Base-by-base conservation (phyloP, 768 basidiomycete species). In the Collybiopsis confluens region DNA sequence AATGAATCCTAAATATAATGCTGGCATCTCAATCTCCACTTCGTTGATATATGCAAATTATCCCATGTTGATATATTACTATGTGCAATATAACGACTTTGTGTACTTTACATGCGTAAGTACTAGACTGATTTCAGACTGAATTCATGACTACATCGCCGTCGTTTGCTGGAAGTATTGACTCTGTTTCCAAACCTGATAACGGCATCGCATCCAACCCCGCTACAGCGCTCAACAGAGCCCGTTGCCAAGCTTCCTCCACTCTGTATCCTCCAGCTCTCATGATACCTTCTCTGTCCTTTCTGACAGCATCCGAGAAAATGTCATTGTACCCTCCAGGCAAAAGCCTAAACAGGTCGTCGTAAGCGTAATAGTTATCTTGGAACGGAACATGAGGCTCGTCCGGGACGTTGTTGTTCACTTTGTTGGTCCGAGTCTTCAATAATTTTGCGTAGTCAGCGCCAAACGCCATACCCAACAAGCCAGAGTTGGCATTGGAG, bases 181-280 rank as follows among this genome's bases (percentile, higher is more conserved):
- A 18, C 16, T 48, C 30, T 20, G 54, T 42, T 18, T 65, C 61
- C 33, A 69, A 50, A 27, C 71, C 78, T 37, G 67, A 64, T 30
- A 79, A 64, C 1, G 86, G 83, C 30, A 73, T 62, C 28, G 90
- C 62, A 56, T 90, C 88, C 56, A 94, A 65, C 1, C 81, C 89
- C 35, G 84, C 83, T 21, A 93, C 85, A 4, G 89, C 86, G 58
- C 67, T 81, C 54, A 86, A 72, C 54, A 95, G 64, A 11, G 90
- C 90, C 52, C 92, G 76, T 61, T 88, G 86, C 92, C 92, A 94
- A 41, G 87, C 90, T 65, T 94, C 88, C 56, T 89, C 83, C 3
- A 90, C 74, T 57, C 71, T 75, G 64, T 92, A 95, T 8, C 92
- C 92, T 8, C 91, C 92, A 20, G 83, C 91, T 40, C 85, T 75